Base-by-base conservation (phyloP, 1,284 basidiomycete species). In the Sanghuangporus sanghuang region DNA sequence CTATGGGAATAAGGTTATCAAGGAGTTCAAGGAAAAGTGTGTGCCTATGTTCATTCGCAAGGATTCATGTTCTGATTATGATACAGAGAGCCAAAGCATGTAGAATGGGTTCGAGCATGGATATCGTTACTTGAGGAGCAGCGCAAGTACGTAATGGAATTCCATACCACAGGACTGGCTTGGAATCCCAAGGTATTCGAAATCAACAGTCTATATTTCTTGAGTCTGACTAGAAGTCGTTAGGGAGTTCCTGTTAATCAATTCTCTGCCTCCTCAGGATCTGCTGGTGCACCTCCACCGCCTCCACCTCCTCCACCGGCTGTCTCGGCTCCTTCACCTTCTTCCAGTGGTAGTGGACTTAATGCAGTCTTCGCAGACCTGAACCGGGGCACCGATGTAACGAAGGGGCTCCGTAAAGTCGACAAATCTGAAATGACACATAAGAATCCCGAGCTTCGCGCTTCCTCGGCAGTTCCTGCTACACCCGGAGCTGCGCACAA, bases 391-490 rank as follows among this genome's bases (percentile, higher is more conserved):
- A 92, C 88, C 65, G 87, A 90, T 14, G 89, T 99, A 62, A 98
- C 96, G 7, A 93, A 91, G 70, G 88, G 92, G 6, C 75, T 99
- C 69, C 88, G 91, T 69, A 98, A 97, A 75, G 97, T 99, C 18
- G 94, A 97, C 74, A 87, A 89, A 77, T 96, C 92, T 69, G 89
- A 98, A 75, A 96, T 96, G 95, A 98, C 95, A 6, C 97, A 99
- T 81, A 98, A 99, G 83, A 99, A 99, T 72, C 96, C 97, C 0
- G 82, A 86, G 14, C 77, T 99, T 49, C 80, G 95, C 46, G 83
- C 85, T 3, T 76, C 85, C 27, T 82, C 82, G 62, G 78, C 79
- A 16, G 93, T 94, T 21, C 85, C 90, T 52, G 80, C 81, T 21
- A 70, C 76, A 23, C 55, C 75, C 18, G 68, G 79, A 23, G 59